Conservation (phyloP, 192 early-diverging fungal species). For the Coemansia javaensis region DNA sequence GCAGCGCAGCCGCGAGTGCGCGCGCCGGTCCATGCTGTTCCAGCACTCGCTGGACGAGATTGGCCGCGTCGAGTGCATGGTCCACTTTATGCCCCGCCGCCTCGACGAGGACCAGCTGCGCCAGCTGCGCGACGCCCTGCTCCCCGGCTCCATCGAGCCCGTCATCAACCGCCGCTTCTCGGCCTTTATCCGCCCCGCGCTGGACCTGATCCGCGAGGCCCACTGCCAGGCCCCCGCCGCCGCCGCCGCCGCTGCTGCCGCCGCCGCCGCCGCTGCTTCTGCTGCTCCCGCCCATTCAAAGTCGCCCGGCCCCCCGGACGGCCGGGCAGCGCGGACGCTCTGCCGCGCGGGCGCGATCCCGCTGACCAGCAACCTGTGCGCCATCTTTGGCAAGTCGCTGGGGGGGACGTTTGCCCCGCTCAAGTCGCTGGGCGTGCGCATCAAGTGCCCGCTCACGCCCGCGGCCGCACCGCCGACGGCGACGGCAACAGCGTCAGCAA, state of each 20-base stretch:
- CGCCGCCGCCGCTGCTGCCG: neutral
- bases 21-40: slow-evolving; percentile 21
- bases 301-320: no score
- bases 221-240: neutral
- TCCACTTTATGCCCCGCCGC: slow-evolving; percentile 22
- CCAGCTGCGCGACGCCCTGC: slow-evolving; percentile 15
- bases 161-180: slow-evolving; percentile 22
- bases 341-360: slow-evolving; percentile 12
- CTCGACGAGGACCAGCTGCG: slow-evolving; percentile 10
- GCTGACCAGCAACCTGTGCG: slow-evolving; percentile 31
- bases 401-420: neutral
- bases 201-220: neutral
- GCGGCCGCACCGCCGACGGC: no score
- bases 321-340: no score
- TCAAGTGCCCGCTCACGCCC: neutral
- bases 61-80: slow-evolving; percentile 29
- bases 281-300: no score
- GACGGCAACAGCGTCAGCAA: no score
- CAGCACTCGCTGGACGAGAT: slow-evolving; percentile 17
- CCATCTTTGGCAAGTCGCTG: slow-evolving; percentile 21
- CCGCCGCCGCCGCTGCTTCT: no score
- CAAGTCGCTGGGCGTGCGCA: neutral
- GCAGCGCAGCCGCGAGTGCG: neutral
- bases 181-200: slow-evolving; percentile 13
- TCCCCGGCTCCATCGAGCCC: slow-evolving; percentile 28